Conservation (phyloP, 2,329 filamentous ascomycete species). For the Stenocarpella maydis region DNA sequence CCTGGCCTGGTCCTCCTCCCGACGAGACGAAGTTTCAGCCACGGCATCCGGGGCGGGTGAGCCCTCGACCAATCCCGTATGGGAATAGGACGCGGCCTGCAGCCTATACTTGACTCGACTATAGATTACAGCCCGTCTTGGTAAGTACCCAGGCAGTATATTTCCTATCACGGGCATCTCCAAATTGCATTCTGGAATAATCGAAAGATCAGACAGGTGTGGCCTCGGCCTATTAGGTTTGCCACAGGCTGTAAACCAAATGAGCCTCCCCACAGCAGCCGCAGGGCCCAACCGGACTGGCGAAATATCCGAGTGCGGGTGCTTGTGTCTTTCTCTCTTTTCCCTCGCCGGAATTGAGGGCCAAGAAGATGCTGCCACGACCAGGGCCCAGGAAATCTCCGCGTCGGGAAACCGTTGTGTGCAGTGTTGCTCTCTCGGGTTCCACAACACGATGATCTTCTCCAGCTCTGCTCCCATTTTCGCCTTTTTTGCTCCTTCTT, state of each 20-base stretch:
- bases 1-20: not conserved
- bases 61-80: not conserved
- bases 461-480: not conserved
- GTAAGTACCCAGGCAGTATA: too few relatives aligned
- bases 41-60: not conserved
- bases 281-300: not conserved
- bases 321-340: too few relatives aligned
- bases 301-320: constrained; percentile 3
- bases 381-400: constrained; percentile 21
- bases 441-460: not conserved
- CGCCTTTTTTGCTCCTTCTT: not conserved
- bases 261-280: not conserved
- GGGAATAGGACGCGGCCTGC: not conserved
- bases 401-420: not conserved
- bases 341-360: not conserved
- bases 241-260: not conserved
- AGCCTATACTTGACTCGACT: not conserved
- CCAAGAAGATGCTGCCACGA: constrained; percentile 7
- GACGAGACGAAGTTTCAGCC: not conserved
- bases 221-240: not conserved
- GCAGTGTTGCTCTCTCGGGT: constrained; percentile 9
- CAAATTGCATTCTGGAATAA: too few relatives aligned
- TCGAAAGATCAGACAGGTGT: not conserved
- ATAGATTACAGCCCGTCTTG: not conserved
- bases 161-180: too few relatives aligned